A percentile compares a stretch with the other conserved stretches of the same genome.
Conservation (phyloP, 768 basidiomycete species). For the Clavaria fumosa region DNA sequence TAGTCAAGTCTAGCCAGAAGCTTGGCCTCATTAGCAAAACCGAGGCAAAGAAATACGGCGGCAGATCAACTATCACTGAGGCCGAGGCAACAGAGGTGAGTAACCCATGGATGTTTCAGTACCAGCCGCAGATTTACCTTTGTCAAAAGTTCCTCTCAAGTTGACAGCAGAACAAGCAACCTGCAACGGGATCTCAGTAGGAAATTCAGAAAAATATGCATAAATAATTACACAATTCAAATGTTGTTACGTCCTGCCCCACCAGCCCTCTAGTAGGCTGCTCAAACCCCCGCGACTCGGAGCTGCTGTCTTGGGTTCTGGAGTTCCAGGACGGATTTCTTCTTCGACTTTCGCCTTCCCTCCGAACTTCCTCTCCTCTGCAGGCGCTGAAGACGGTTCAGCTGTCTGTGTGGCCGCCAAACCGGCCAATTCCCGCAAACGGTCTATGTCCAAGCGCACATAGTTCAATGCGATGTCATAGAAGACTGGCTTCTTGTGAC, state of each 20-base stretch:
- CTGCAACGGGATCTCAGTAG: no score
- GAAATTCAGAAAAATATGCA: no score
- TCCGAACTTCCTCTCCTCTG: conserved; percentile 30
- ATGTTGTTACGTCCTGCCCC: conserved; percentile 34
- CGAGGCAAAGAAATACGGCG: conserved; percentile 48
- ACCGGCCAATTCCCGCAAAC: conserved; percentile 55
- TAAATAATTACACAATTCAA: background rate
- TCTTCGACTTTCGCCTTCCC: conserved; percentile 38
- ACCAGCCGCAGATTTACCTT: no score
- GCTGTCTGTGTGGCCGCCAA: conserved; percentile 18
- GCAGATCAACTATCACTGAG: conserved; percentile 41
- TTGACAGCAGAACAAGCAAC: no score
- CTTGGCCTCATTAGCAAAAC: conserved; percentile 46
- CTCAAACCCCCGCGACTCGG: conserved; percentile 40
- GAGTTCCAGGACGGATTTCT: conserved; percentile 34
- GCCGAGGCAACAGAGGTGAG: conserved; percentile 38
- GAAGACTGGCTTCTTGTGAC: conserved; percentile 74
- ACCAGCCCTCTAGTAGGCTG: conserved; percentile 69
- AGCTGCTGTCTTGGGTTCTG: conserved; percentile 26
- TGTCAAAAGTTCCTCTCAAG: background rate
- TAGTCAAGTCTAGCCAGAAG: conserved; percentile 32
- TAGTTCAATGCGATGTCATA: conserved; percentile 94
- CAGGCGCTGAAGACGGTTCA: conserved; percentile 12
- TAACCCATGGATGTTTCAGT: background rate
- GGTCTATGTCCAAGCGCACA: conserved; percentile 72